A percentile compares a stretch with the other conserved stretches of the same genome.
Conservation (phyloP, 2,329 filamentous ascomycete species). For the Juglanconis sp. region DNA sequence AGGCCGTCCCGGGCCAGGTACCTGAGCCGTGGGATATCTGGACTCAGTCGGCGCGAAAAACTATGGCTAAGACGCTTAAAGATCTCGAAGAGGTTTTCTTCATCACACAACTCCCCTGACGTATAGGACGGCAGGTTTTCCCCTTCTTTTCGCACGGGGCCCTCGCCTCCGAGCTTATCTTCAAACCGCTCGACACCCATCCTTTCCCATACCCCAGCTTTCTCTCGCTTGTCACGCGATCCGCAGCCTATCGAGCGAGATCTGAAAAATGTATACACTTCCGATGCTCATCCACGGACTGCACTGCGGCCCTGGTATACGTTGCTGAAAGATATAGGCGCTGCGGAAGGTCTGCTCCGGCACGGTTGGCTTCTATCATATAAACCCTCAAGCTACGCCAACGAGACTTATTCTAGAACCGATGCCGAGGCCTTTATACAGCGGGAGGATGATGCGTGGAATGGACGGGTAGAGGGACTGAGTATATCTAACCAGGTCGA, state of each 20-base stretch:
- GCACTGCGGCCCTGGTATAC: neutral
- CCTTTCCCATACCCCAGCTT: neutral
- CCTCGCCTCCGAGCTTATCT: neutral
- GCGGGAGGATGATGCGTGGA: neutral
- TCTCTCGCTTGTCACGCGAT: neutral
- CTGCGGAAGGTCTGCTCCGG: neutral
- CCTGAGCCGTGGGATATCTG: neutral
- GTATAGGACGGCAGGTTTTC: neutral
- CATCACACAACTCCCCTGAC: neutral
- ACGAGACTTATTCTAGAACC: neutral
- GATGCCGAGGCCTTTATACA: neutral
- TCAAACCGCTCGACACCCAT: neutral
- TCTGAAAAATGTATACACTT: neutral
- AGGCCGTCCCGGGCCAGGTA: neutral
- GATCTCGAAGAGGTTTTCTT: neutral
- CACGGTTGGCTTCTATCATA: neutral
- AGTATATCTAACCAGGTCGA: neutral
- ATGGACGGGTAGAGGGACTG: neutral
- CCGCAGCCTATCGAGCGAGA: neutral
- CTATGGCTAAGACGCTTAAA: neutral
- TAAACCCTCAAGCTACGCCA: neutral
- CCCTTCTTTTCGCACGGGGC: neutral
- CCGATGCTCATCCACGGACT: neutral
- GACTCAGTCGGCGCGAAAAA: neutral
- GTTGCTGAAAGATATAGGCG: neutral